phyloP scores from a whole-genome alignment of 768 basidiomycete genomes.

The Calocybe indica region DNA sequence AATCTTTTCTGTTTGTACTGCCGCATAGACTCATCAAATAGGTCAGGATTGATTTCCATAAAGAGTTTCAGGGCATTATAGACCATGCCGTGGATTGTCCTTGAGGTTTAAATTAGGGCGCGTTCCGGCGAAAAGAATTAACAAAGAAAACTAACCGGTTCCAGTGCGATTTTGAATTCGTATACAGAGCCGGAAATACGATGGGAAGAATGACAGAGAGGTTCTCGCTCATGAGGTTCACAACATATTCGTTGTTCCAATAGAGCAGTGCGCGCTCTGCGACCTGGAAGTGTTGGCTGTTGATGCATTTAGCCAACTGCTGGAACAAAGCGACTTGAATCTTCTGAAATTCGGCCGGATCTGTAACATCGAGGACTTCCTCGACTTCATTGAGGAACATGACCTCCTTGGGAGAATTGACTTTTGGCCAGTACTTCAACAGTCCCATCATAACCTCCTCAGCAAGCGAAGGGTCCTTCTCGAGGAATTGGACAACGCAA shows the following conservation, averaged over 20 bases:
- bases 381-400: constrained; percentile 99
- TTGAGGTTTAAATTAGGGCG: constrained; percentile 22
- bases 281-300: constrained; percentile 99
- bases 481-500: constrained; percentile 97
- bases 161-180: constrained; percentile 97
- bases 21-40: constrained; percentile 91
- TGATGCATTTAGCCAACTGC: constrained; percentile 94
- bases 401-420: constrained; percentile 98
- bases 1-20: constrained; percentile 87
- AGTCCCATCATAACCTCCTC: constrained; percentile 96
- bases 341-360: constrained; percentile 94
- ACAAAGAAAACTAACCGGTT: constrained; percentile 65
- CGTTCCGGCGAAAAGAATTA: no score
- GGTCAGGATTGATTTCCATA: constrained; percentile 97
- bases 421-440: constrained; percentile 98
- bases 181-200: constrained; percentile 94
- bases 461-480: constrained; percentile 88
- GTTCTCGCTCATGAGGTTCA: constrained; percentile 99
- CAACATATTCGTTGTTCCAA: constrained; percentile 99
- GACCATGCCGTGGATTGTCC: constrained; percentile 98
- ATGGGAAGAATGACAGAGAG: constrained; percentile 84
- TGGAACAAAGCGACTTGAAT: constrained; percentile 90
- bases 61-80: constrained; percentile 97
- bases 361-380: constrained; percentile 97
- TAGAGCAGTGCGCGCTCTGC: constrained; percentile 95